phyloP scores from a whole-genome alignment of 2,329 filamentous ascomycete species.

The Tothia fuscella region DNA sequence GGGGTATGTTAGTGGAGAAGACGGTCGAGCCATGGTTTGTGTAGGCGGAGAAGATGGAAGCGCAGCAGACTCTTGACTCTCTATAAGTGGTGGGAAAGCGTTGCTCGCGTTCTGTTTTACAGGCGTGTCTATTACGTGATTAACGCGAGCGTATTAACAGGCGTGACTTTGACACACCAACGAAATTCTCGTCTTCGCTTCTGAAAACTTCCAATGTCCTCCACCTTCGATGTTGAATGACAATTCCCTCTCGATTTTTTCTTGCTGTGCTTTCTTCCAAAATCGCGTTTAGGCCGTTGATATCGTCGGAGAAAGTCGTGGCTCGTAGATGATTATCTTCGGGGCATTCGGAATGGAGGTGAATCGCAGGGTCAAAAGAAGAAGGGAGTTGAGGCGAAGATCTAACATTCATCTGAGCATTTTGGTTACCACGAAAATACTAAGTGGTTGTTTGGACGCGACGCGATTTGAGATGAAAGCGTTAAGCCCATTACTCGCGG shows the following conservation, averaged over 20 bases:
- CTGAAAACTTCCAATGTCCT: slow-evolving; percentile 34
- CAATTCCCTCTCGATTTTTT: slow-evolving; percentile 32
- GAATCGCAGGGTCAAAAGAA: slow-evolving; percentile 40
- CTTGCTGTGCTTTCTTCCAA: slow-evolving; percentile 28
- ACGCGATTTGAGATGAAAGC: neutral
- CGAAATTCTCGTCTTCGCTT: slow-evolving; percentile 34
- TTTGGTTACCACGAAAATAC: neutral
- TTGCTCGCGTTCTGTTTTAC: slow-evolving; percentile 15
- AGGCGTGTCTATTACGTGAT: slow-evolving; percentile 16
- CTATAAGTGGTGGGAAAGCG: neutral
- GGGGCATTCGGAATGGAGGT: slow-evolving; percentile 35
- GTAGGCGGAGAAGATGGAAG: slow-evolving; percentile 34
- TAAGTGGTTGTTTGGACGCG: neutral
- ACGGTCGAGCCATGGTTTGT: slow-evolving; percentile 48
- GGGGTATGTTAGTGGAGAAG: slow-evolving; percentile 47
- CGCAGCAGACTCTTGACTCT: neutral
- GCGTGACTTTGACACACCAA: slow-evolving; percentile 15
- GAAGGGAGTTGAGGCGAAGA: slow-evolving; percentile 23
- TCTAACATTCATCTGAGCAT: neutral
- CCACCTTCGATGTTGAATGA: slow-evolving; percentile 42
- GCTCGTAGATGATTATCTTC: slow-evolving; percentile 13
- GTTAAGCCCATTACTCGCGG: neutral
- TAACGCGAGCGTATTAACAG: neutral
- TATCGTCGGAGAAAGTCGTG: slow-evolving; percentile 30
- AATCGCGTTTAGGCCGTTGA: slow-evolving; percentile 32